These are phyloP conservation scores for Aspergillus asperescens DNA, from an alignment of 495 filamentous ascomycete genomes.

Conservation along the genomic window DNA sequence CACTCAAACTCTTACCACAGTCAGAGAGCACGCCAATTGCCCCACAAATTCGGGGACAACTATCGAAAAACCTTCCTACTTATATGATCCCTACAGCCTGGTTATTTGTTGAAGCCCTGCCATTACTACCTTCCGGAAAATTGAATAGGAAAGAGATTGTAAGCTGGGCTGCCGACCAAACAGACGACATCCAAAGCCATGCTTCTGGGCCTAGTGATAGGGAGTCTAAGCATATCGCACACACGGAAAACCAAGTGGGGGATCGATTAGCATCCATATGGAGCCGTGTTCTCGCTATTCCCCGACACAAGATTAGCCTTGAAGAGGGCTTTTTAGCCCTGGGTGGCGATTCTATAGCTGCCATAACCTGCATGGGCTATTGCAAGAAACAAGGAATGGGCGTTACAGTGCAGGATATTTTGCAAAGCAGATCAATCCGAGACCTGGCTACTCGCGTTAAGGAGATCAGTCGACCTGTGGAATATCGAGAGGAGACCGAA, in stretches of 20 bases:
- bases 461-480: constrained; percentile 24
- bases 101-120: constrained; percentile 45
- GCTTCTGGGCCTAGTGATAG: no score
- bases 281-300: constrained; percentile 51
- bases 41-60: constrained; percentile 21
- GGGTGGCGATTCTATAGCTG: constrained; percentile 65
- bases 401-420: constrained; percentile 50
- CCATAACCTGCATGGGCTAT: constrained; percentile 58
- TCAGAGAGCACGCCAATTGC: constrained; percentile 24
- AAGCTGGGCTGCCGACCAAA: constrained; percentile 30
- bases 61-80: constrained; percentile 34
- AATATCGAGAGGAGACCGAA: constrained; percentile 37
- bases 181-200: constrained; percentile 22
- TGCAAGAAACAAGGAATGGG: constrained; percentile 48
- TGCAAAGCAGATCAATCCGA: constrained; percentile 43
- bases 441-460: constrained; percentile 37
- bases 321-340: constrained; percentile 58
- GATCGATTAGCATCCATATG: constrained; percentile 40
- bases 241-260: constrained; percentile 31
- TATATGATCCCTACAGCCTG: constrained; percentile 57
- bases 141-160: constrained; percentile 44
- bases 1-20: constrained; percentile 24
- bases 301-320: constrained; percentile 39
- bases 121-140: constrained; percentile 49
- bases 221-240: neutral